Conservation (phyloP, 805 yeast species). For the Pichia nanzhaoensis region DNA sequence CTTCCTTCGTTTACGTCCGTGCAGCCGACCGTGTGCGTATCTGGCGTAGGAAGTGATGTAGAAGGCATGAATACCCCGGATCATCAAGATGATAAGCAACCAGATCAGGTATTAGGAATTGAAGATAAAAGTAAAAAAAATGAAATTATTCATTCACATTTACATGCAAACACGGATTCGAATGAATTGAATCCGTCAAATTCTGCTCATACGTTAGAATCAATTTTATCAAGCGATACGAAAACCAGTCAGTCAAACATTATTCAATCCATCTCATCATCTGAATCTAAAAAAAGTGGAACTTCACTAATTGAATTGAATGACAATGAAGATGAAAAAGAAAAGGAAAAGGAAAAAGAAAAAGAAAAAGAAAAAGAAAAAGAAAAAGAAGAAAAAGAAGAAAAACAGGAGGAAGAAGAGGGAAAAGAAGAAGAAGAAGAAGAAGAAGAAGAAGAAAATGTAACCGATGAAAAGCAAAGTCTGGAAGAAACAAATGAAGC, state of each 20-base stretch:
- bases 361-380: constrained; percentile 4
- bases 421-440: constrained; percentile 21
- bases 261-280: background rate
- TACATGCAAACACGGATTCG: too few species aligned
- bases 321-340: constrained; percentile 18
- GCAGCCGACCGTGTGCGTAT: constrained; percentile 15
- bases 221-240: background rate
- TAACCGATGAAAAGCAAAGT: background rate
- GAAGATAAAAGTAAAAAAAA: background rate
- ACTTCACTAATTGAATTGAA: background rate
- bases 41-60: constrained; percentile 9
- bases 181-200: background rate
- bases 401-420: constrained; percentile 7
- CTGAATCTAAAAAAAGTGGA: background rate
- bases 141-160: background rate
- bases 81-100: background rate
- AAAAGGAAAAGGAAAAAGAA: constrained; percentile 5
- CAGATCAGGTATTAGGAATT: background rate
- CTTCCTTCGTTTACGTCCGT: constrained; percentile 14
- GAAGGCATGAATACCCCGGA: background rate
- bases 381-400: constrained; percentile 4
- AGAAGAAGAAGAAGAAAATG: background rate
- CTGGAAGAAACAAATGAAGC: background rate
- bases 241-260: background rate
- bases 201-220: background rate